Conservation (phyloP, 2,329 filamentous ascomycete species). For the Trichoderma aggressivum region DNA sequence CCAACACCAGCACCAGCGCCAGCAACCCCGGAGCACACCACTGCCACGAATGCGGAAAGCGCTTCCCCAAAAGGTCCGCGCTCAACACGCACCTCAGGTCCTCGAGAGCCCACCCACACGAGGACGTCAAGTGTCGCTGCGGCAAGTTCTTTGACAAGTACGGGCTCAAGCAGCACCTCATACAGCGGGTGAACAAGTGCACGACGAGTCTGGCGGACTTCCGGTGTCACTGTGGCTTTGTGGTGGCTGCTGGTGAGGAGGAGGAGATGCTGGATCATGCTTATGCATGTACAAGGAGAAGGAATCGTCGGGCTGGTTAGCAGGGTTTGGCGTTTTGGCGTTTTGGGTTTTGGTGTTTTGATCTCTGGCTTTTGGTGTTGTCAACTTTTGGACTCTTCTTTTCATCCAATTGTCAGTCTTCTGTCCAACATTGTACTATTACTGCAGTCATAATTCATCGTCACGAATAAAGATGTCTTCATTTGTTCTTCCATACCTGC, state of each 20-base stretch:
- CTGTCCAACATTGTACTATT: background rate
- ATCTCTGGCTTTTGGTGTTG: too few relatives aligned
- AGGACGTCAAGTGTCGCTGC: background rate
- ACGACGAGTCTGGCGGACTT: background rate
- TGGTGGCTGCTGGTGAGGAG: background rate
- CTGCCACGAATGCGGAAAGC: background rate
- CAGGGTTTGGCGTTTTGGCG: too few relatives aligned
- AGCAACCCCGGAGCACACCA: too few relatives aligned
- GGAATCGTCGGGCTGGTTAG: background rate
- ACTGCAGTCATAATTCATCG: background rate
- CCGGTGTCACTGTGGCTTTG: background rate
- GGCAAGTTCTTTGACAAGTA: background rate
- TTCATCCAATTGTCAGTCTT: background rate
- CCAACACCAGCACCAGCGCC: background rate
- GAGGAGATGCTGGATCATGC: background rate
- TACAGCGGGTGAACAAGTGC: background rate
- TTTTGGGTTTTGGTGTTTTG: too few relatives aligned
- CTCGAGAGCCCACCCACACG: background rate
- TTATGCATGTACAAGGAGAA: background rate
- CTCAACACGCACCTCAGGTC: background rate
- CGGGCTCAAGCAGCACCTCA: background rate
- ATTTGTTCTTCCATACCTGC: background rate
- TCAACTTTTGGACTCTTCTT: too few relatives aligned
- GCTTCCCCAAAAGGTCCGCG: background rate
- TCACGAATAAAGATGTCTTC: background rate